Base-by-base conservation (phyloP, 2,329 filamentous ascomycete species). In the Apiospora arundinis region DNA sequence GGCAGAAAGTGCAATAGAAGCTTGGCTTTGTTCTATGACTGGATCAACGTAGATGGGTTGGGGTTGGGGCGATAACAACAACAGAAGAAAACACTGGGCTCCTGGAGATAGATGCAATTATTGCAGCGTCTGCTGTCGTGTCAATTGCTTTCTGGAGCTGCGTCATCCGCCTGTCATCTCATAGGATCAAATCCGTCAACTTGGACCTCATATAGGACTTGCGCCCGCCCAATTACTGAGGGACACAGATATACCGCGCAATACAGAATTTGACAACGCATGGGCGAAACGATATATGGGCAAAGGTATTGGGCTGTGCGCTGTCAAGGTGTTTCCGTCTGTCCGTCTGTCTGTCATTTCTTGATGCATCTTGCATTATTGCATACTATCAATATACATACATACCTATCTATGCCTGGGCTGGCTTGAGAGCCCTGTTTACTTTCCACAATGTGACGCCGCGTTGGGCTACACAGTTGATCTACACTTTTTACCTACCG, bases 71-170 rank as follows among this genome's bases (percentile, higher is more conserved):
- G 12, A 12, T 8, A 23, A 23, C 8, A 23, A n/a, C 23, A 49
- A 48, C 12, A 28, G 32, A 37, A 7, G 21, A 60, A 37, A 60
- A 37, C 28, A 37, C 28, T 37, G 28, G 28, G 28, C 18, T 9
- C 28, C n/a, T 2, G 42, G 42, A 18, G 42, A 25, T 56, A 18
- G 42, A 25, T 56, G 56, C 32, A 5, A 40, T 40, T 60, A 28
- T 40, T 40, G 56, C 56, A 40, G 56, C 23, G 23, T 23, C n/a
- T 23, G 4, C 56, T 63, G 56, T 63, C 56, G 56, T 63, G 56
- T 63, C 56, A 63, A 63, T 37, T 63, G 56, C 21, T 63, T 63
- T 63, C 28, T 63, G 56, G 56, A 40, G 56, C 56, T 63, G 56
- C 56, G 56, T 63, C 56, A 63, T 63, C 32, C 56, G 56, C 32